Conservation (phyloP, 305 asterid genomes). For the Lippia alba region DNA sequence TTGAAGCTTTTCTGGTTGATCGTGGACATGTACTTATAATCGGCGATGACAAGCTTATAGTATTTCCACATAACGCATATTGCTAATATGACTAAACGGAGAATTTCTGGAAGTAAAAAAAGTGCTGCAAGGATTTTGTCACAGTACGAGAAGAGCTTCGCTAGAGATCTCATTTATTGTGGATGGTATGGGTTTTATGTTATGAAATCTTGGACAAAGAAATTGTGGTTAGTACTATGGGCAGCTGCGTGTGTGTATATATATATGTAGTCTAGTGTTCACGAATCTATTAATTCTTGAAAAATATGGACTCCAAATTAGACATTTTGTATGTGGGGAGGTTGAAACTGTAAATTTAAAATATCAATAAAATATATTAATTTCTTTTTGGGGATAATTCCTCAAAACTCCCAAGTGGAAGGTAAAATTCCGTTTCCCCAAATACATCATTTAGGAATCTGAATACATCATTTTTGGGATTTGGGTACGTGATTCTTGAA, state of each 20-base stretch:
- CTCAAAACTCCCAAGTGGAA: no score
- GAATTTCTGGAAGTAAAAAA: conserved; percentile 46
- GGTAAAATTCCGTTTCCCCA: no score
- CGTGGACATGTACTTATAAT: conserved; percentile 36
- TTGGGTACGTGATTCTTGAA: no score
- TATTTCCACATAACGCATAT: conserved; percentile 26
- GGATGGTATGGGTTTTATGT: neutral
- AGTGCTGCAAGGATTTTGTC: conserved; percentile 32
- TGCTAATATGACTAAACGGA: conserved; percentile 37
- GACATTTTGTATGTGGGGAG: no score
- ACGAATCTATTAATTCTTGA: neutral
- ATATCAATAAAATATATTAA: no score
- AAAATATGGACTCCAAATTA: neutral
- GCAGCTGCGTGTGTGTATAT: neutral
- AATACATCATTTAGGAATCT: no score
- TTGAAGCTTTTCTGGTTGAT: conserved; percentile 44
- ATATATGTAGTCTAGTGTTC: neutral
- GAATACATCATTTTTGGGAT: no score
- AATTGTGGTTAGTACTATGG: neutral
- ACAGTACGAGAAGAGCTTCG: conserved; percentile 39
- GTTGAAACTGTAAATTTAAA: no score
- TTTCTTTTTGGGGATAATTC: no score
- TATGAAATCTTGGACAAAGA: neutral
- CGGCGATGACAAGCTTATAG: conserved; percentile 21
- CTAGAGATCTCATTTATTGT: conserved; percentile 47